Evolutionary conservation across 495 filamentous ascomycete genomes (phyloP).

Genomic region (Talaromyces ruber): DNA sequence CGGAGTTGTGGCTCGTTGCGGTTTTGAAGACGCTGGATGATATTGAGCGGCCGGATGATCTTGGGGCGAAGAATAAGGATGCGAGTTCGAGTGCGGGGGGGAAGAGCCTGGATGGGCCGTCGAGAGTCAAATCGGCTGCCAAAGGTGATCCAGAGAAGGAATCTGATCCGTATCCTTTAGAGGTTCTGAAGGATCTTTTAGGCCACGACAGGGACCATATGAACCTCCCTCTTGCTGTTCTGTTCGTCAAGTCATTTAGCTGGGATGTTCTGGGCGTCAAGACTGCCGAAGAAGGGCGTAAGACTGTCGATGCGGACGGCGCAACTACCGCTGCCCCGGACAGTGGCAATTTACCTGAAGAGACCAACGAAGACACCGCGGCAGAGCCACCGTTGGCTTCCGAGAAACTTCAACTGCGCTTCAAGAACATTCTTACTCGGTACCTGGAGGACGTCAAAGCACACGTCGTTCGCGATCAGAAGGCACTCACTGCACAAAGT

Average conservation of each 20-base stretch:
- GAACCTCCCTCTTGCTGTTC: constrained; percentile 82
- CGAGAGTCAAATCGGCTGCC: constrained; percentile 26
- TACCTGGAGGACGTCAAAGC: constrained; percentile 92
- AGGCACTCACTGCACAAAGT: constrained; percentile 70
- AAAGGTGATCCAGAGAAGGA: constrained; percentile 37
- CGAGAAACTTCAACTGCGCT: constrained; percentile 73
- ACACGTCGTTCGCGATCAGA: constrained; percentile 85
- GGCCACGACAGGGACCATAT: constrained; percentile 87
- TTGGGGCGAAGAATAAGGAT: constrained; percentile 58
- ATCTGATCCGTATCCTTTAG: constrained; percentile 83
- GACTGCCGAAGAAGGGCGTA: constrained; percentile 62
- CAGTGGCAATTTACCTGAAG: constrained; percentile 32
- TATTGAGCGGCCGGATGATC: constrained; percentile 75
- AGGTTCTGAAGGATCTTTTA: constrained; percentile 92
- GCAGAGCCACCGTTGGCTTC: constrained; percentile 67
- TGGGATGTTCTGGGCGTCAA: constrained; percentile 91
- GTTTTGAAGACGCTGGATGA: constrained; percentile 85
- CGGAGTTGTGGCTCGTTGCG: constrained; percentile 93
- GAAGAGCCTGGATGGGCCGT: constrained; percentile 47
- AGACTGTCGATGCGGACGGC: constrained; percentile 79
- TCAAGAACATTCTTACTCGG: constrained; percentile 75
- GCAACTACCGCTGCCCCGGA: constrained; percentile 47
- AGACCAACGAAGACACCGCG: constrained; percentile 17
- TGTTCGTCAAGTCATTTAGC: constrained; percentile 92
- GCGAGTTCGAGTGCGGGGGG: constrained; percentile 33